A percentile compares a stretch with the other conserved stretches of the same genome.
These are phyloP conservation scores for Urochloa ruziziensis DNA, from an alignment of 176 grass and related monocot species.

Conservation along the genomic window DNA sequence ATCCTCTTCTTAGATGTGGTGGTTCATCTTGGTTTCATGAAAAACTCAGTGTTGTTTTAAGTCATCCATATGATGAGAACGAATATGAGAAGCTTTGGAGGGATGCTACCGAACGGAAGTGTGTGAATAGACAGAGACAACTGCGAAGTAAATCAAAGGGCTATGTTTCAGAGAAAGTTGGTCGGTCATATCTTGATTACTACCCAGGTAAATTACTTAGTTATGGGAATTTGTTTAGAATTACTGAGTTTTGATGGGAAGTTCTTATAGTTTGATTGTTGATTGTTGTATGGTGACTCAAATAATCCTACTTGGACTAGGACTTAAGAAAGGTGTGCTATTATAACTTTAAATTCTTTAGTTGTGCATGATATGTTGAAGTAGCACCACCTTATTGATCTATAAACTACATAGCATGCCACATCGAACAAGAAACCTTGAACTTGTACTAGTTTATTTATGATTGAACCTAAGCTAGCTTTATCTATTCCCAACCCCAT, in stretches of 20 bases:
- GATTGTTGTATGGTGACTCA: too few relatives aligned
- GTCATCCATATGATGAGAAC: constrained; percentile 37
- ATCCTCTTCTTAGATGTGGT: not conserved
- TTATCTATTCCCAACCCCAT: not conserved
- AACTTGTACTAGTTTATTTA: not conserved
- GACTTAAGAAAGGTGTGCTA: too few relatives aligned
- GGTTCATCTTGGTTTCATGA: constrained; percentile 48
- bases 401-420: not conserved
- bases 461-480: not conserved
- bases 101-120: constrained; percentile 32
- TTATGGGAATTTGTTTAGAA: not conserved
- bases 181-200: constrained; percentile 56
- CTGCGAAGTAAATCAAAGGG: too few relatives aligned
- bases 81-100: constrained; percentile 56
- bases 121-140: too few relatives aligned
- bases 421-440: not conserved
- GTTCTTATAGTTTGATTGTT: too few relatives aligned
- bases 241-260: too few relatives aligned
- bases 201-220: constrained; percentile 37
- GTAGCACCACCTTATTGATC: too few relatives aligned
- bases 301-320: too few relatives aligned
- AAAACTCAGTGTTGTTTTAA: constrained; percentile 45
- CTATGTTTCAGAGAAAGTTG: constrained; percentile 29
- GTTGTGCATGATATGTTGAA: too few relatives aligned
- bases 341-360: too few relatives aligned